phyloP scores from a whole-genome alignment of 1,139 yeast genomes.

The Candida frijolesensis region DNA sequence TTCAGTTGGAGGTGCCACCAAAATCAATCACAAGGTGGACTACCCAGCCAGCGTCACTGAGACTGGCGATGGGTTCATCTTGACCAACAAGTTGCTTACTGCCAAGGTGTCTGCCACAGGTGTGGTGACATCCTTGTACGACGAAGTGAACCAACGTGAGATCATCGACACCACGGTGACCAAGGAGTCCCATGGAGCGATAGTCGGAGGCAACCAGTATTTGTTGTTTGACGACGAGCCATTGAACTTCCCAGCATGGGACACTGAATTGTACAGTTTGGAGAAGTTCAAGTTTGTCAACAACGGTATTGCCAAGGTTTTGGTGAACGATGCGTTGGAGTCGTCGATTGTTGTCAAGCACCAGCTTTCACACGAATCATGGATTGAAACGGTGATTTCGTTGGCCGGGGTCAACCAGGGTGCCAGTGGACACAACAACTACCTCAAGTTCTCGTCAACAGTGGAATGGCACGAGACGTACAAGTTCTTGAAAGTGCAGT shows the following conservation, averaged over 20 bases:
- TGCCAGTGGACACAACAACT: slow-evolving; percentile 37
- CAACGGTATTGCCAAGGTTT: slow-evolving; percentile 49
- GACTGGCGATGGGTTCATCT: slow-evolving; percentile 44
- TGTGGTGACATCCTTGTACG: slow-evolving; percentile 66
- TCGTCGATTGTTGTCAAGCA: slow-evolving; percentile 65
- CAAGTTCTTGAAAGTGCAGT: slow-evolving; percentile 89
- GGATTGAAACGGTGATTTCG: slow-evolving; percentile 70
- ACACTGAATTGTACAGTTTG: slow-evolving; percentile 85
- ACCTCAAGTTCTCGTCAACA: slow-evolving; percentile 56
- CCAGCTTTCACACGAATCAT: slow-evolving; percentile 55
- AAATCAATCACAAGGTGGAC: slow-evolving; percentile 20
- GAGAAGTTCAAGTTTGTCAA: slow-evolving; percentile 59
- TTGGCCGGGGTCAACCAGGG: slow-evolving; percentile 63
- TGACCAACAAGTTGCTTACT: slow-evolving; percentile 62
- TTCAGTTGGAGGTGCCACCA: slow-evolving; percentile 18
- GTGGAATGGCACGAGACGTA: slow-evolving; percentile 89
- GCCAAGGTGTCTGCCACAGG: slow-evolving; percentile 66
- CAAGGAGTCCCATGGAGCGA: slow-evolving; percentile 39
- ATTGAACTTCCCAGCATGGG: slow-evolving; percentile 94
- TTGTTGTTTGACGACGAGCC: slow-evolving; percentile 89
- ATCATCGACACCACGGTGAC: slow-evolving; percentile 58
- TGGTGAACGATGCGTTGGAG: slow-evolving; percentile 57
- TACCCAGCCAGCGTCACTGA: slow-evolving; percentile 52
- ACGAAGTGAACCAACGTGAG: slow-evolving; percentile 62
- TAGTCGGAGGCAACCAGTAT: slow-evolving; percentile 72